These are phyloP conservation scores for Fusarium secorum DNA, from an alignment of 2,329 filamentous ascomycete genomes.

Conservation along the genomic window DNA sequence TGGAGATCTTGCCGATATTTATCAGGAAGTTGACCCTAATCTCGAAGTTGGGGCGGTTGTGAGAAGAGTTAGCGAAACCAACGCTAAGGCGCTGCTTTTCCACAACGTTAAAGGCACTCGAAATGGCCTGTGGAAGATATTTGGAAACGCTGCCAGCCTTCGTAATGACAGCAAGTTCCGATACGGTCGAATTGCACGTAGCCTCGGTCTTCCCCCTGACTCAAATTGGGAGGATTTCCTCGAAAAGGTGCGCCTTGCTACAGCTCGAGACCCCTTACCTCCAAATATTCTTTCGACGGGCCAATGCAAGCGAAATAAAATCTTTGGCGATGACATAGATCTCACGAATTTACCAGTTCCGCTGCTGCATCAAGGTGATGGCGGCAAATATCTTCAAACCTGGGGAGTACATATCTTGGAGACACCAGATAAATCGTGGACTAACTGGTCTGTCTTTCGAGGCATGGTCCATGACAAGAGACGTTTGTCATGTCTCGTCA, in stretches of 20 bases:
- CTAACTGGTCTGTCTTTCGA: conserved; percentile 55
- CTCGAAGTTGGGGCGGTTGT: conserved; percentile 57
- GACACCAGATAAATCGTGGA: conserved; percentile 55
- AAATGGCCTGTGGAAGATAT: conserved; percentile 53
- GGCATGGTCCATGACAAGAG: conserved; percentile 57
- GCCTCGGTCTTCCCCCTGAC: conserved; percentile 42
- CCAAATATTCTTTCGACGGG: conserved; percentile 43
- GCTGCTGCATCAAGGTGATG: conserved; percentile 53
- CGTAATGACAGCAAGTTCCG: conserved; percentile 35
- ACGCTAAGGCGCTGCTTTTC: conserved; percentile 58
- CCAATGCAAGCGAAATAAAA: conserved; percentile 6
- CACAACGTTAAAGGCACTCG: conserved; percentile 57
- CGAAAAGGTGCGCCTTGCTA: neutral
- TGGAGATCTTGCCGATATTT: conserved; percentile 54
- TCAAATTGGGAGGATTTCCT: neutral
- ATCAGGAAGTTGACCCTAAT: conserved; percentile 51
- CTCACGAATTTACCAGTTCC: conserved; percentile 53
- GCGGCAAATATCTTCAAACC: conserved; percentile 61
- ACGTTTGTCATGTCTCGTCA: conserved; percentile 52
- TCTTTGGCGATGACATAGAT: conserved; percentile 5
- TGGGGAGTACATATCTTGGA: conserved; percentile 58
- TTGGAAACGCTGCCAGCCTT: conserved; percentile 54
- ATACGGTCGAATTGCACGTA: conserved; percentile 53
- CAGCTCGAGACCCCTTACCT: conserved; percentile 38
- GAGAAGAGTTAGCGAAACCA: conserved; percentile 52